Conservation (phyloP, 2,329 filamentous ascomycete genomes). For the Fusarium multiceps region DNA sequence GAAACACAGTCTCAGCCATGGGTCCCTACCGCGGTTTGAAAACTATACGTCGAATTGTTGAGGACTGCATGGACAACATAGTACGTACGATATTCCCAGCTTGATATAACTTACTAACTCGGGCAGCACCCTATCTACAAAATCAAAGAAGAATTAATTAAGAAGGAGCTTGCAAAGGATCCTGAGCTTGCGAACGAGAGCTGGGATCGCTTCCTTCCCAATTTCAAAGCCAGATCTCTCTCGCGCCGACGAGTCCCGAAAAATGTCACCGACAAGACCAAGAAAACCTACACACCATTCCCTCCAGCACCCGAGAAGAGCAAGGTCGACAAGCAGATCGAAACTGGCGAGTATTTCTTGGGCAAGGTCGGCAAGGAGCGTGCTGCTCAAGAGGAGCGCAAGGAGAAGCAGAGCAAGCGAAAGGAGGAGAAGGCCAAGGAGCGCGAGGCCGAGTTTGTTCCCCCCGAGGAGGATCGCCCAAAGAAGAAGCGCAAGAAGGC, state of each 20-base stretch:
- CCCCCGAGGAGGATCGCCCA: conserved; percentile 80
- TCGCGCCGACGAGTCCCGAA: conserved; percentile 84
- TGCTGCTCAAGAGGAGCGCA: conserved; percentile 79
- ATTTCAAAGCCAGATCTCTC: conserved; percentile 95
- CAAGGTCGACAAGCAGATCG: conserved; percentile 98
- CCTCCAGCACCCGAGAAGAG: conserved; percentile 97
- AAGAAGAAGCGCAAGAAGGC: conserved; percentile 73
- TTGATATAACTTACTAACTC: no score
- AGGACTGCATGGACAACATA: conserved; percentile 97
- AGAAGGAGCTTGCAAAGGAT: conserved; percentile 84
- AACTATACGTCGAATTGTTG: no score
- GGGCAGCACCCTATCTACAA: conserved; percentile 89
- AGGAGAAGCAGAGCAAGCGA: conserved; percentile 87
- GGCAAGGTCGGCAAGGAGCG: conserved; percentile 92
- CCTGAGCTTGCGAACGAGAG: conserved; percentile 86
- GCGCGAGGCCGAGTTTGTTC: conserved; percentile 85
- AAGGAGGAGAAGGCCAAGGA: conserved; percentile 90
- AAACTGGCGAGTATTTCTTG: conserved; percentile 96
- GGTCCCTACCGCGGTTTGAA: no score
- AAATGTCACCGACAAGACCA: conserved; percentile 91
- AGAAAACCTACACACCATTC: conserved; percentile 97
- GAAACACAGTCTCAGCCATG: conserved; percentile 94
- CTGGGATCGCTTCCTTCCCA: conserved; percentile 95
- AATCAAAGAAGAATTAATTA: conserved; percentile 79
- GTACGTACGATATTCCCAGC: background rate